phyloP scores from a whole-genome alignment of 2,329 filamentous ascomycete genomes.

The Nothophoma quercina region DNA sequence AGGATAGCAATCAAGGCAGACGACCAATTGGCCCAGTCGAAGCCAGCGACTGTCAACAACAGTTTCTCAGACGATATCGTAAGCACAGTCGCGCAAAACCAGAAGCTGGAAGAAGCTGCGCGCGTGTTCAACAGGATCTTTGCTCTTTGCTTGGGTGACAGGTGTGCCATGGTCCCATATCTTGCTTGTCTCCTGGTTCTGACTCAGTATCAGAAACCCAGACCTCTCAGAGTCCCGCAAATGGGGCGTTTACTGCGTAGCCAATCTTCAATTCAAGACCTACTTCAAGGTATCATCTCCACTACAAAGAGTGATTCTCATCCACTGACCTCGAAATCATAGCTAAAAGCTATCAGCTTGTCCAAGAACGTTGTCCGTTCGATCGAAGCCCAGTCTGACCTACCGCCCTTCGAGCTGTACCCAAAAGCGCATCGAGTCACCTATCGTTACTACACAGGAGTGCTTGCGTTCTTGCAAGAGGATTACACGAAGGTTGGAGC shows the following conservation, averaged over 20 bases:
- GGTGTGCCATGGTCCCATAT: constrained; percentile 59
- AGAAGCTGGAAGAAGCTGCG: constrained; percentile 89
- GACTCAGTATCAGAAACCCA: constrained; percentile 66
- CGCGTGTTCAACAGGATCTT: constrained; percentile 92
- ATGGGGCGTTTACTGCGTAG: constrained; percentile 96
- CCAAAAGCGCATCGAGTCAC: constrained; percentile 92
- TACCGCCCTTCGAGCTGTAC: constrained; percentile 80
- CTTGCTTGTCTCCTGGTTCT: constrained; percentile 24
- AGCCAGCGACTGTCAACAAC: constrained; percentile 55
- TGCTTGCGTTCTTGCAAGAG: constrained; percentile 93
- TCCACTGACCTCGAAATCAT: constrained; percentile 7
- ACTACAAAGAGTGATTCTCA: neutral
- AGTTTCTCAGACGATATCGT: constrained; percentile 83
- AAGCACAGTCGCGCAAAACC: constrained; percentile 68
- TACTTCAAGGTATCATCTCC: constrained; percentile 76
- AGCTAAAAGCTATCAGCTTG: constrained; percentile 84
- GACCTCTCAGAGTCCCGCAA: constrained; percentile 85
- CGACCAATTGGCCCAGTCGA: constrained; percentile 65
- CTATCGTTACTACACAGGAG: constrained; percentile 94
- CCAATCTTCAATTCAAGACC: constrained; percentile 96
- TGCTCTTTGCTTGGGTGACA: constrained; percentile 85
- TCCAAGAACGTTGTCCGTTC: constrained; percentile 90
- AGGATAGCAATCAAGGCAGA: constrained; percentile 92
- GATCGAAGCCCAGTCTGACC: constrained; percentile 77
- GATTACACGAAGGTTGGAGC: constrained; percentile 81